Base-by-base conservation (phyloP, 495 filamentous ascomycete genomes). In the Tuber melanosporum region DNA sequence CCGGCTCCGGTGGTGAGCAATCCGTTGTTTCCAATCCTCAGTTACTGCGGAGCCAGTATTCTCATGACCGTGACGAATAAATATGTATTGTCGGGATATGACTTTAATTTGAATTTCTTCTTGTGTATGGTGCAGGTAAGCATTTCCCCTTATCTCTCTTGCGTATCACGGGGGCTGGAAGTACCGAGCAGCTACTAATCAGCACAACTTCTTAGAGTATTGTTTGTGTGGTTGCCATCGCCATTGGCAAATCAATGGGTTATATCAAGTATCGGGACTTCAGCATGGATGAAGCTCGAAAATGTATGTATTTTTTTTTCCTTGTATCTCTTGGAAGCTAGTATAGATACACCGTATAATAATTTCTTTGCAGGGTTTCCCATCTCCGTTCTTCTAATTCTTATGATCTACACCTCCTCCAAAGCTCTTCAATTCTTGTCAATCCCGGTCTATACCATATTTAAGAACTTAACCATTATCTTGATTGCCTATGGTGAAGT, bases 31-130 rank as follows among this genome's bases (percentile, higher is more conserved):
- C 92, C 95, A 15, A 92, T 99, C 78, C 83, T 97, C 72, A 90
- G 92, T 39, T 99, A 99, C 87, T 99, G 95, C 86, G 88, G 90
- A 80, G 92, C 95, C 73, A 98, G 94, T 8, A 99, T 99, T 79
- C 87, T 95, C 85, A 99, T 99, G 95, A 99, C 96, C 57, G 91
- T 97, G 41, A 97, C 95, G 86, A 99, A 99, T 87, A 99, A 99
- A 89, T 99, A 95, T 84, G 94, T 97, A 72, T 88, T 99, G 45
- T 97, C 93, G 46, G 96, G 95, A 45, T 85, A 88, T 20, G 89
- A 92, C 78, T 99, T 95, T 87, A 99, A 99, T 85, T 84, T 99
- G 80, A 98, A 97, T 85, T 98, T 98, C 86, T 93, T 98, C 85
- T 90, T 98, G 74, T 90, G 98, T 44, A 90, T 88, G 74, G 88